These are phyloP conservation scores for Xylogone sp. DNA, from an alignment of 2,329 filamentous ascomycete species.

Conservation along the genomic window DNA sequence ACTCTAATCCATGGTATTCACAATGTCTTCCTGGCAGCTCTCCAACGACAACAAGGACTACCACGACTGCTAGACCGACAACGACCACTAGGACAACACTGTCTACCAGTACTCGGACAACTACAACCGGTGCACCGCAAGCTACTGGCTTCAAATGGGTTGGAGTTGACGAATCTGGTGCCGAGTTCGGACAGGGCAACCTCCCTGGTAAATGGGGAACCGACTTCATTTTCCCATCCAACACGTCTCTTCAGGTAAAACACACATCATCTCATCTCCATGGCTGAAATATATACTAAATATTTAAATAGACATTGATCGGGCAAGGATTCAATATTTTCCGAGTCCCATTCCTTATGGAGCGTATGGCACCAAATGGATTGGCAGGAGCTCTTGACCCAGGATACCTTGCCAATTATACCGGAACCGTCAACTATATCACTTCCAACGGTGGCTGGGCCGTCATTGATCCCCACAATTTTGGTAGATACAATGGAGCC, in stretches of 20 bases:
- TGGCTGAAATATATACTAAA: not conserved
- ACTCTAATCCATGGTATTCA: constrained; percentile 25
- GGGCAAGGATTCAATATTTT: constrained; percentile 21
- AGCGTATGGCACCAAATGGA: constrained; percentile 46
- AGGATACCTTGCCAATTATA: constrained; percentile 40
- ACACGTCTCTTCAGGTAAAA: constrained; percentile 25
- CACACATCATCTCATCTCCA: not conserved
- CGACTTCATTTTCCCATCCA: constrained; percentile 56
- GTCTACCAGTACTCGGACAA: not conserved
- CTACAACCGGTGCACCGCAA: not conserved
- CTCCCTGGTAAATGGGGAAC: constrained; percentile 53
- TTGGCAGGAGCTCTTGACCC: constrained; percentile 42
- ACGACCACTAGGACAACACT: not conserved
- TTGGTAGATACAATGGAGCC: constrained; percentile 42
- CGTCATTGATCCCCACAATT: constrained; percentile 47
- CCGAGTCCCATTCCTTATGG: constrained; percentile 46
- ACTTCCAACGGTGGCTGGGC: constrained; percentile 43
- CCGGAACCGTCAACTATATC: constrained; percentile 39
- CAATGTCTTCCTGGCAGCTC: constrained; percentile 24
- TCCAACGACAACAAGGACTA: not conserved
- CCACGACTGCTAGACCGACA: not conserved
- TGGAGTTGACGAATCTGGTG: constrained; percentile 44
- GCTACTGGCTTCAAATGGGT: constrained; percentile 4
- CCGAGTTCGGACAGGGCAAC: constrained; percentile 55
- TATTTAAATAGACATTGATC: constrained; percentile 11